These are phyloP conservation scores for Solanum medicagineum DNA, from an alignment of 257 asterid genomes.

Conservation along the genomic window DNA sequence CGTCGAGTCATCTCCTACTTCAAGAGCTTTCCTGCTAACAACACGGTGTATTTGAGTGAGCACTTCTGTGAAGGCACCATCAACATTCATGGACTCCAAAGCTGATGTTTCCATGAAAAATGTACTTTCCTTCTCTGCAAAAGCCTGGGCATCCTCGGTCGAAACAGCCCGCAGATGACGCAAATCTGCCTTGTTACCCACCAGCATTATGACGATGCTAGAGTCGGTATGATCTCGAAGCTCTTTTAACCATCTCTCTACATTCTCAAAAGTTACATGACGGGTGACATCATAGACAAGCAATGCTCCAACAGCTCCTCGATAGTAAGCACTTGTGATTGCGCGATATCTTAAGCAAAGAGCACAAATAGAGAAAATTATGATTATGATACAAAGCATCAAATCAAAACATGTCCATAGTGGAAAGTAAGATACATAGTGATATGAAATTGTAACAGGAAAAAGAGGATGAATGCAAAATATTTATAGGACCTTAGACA, in stretches of 20 bases:
- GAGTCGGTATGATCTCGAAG: slow-evolving; percentile 1
- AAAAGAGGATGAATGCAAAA: neutral
- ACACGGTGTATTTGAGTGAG: slow-evolving; percentile 1
- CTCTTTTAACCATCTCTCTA: slow-evolving; percentile 4
- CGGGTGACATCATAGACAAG: neutral
- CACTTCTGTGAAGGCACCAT: slow-evolving; percentile 2
- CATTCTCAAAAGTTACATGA: slow-evolving; percentile 3
- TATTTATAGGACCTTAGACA: neutral
- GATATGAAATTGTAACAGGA: neutral
- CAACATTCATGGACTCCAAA: slow-evolving; percentile 2
- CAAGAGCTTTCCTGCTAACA: slow-evolving; percentile 4
- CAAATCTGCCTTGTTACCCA: slow-evolving; percentile 6
- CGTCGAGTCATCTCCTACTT: neutral
- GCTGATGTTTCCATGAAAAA: slow-evolving; percentile 7
- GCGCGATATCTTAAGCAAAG: neutral
- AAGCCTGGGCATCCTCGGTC: neutral
- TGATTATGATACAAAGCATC: neutral
- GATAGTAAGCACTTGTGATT: slow-evolving; percentile 1
- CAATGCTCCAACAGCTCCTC: neutral
- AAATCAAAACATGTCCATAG: neutral
- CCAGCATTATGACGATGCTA: neutral
- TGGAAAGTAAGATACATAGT: neutral
- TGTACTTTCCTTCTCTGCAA: slow-evolving; percentile 3
- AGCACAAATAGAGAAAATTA: neutral
- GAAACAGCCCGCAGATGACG: slow-evolving; percentile 3